phyloP scores from a whole-genome alignment of 306 rosid species.

The Prunus davidiana region DNA sequence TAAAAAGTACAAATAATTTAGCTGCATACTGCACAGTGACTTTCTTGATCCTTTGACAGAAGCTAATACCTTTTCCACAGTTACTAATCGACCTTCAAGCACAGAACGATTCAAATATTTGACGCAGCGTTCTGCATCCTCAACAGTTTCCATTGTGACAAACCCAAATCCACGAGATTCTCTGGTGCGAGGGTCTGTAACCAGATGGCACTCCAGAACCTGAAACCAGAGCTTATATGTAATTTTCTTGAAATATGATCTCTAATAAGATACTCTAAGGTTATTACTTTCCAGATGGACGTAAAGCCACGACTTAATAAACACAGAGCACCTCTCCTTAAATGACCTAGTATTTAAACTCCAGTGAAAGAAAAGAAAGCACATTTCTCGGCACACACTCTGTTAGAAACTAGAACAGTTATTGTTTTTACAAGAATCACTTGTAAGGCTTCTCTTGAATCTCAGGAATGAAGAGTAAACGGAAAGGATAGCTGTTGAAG shows the following conservation, averaged over 20 bases:
- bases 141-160: conserved; percentile 48
- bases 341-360: not conserved
- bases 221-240: conserved; percentile 28
- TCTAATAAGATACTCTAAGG: not conserved
- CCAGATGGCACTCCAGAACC: conserved; percentile 44
- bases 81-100: conserved; percentile 45
- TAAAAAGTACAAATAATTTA: not conserved
- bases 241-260: not conserved
- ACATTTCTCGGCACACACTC: not conserved
- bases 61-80: conserved; percentile 48
- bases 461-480: not conserved
- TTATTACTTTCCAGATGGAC: not conserved
- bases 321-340: not conserved
- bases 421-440: not conserved
- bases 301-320: not conserved
- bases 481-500: not conserved
- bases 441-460: not conserved
- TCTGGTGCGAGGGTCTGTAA: conserved; percentile 38
- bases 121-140: conserved; percentile 46
- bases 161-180: conserved; percentile 52
- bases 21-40: conserved; percentile 1
- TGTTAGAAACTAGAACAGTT: not conserved
- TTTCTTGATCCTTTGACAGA: conserved; percentile 15
- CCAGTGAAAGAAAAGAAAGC: not conserved
- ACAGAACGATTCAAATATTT: conserved; percentile 40